Evolutionary conservation across 2,329 filamentous ascomycete genomes (phyloP).

Genomic region (Raffaelea ambrosiae): DNA sequence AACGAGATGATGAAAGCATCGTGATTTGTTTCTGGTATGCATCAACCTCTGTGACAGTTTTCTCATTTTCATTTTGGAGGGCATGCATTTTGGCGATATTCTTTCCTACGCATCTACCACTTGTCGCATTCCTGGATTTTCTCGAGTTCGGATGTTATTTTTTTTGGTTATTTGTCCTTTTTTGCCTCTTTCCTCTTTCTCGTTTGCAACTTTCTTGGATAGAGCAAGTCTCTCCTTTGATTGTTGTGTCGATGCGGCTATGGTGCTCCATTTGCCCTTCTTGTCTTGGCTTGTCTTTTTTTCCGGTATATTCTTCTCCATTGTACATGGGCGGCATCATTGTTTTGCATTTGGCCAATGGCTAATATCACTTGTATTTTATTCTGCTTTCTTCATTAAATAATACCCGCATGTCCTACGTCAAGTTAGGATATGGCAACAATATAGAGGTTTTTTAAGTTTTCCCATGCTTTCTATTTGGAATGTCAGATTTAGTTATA

Average conservation of each 20-base stretch:
- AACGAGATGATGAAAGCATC: conserved; percentile 17
- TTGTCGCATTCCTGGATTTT: too few relatives aligned
- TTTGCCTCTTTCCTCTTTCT: neutral
- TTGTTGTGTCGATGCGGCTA: too few relatives aligned
- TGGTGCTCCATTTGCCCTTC: too few relatives aligned
- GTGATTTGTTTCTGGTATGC: too few relatives aligned
- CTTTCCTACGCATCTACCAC: too few relatives aligned
- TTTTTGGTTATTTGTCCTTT: neutral
- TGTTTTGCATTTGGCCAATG: neutral
- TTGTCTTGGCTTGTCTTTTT: neutral
- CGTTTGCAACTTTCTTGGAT: too few relatives aligned
- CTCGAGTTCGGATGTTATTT: too few relatives aligned
- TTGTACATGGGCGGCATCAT: neutral
- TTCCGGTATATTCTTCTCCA: neutral
- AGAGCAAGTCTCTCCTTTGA: too few relatives aligned
- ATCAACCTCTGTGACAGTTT: too few relatives aligned
- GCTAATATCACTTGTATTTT: neutral
- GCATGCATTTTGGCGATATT: too few relatives aligned
- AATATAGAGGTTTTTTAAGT: conserved; percentile 2
- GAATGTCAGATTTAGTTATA: too few relatives aligned
- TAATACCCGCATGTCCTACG: conserved; percentile 8
- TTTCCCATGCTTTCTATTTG: neutral
- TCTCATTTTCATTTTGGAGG: too few relatives aligned
- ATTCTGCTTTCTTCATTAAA: neutral
- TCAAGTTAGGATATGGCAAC: conserved; percentile 1